Base-by-base conservation (phyloP, 2,329 filamentous ascomycete species). In the Monosporascus sp. region DNA sequence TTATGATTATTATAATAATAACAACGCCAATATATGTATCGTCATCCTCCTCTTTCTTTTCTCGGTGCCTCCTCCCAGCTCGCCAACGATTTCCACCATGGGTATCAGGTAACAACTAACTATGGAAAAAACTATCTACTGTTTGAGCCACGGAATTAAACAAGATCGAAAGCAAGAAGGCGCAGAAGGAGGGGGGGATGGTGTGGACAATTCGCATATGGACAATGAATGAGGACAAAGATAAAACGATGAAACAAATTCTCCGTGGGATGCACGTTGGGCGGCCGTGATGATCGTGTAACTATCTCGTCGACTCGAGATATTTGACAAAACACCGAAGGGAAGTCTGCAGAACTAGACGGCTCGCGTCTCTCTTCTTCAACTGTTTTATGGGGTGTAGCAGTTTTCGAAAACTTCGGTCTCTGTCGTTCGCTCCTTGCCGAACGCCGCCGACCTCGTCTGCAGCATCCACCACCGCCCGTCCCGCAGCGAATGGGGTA, bases 101-200 rank as follows among this genome's bases (percentile, higher is more conserved):
- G 65, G 65, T 68, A 68, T 67, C 65, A 63, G 60, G 54, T 59
- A 57, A 60, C 59, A 27, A 27, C 27, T 27, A 35, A 35, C 31
- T 35, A 35, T 5, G 40, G 19, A 20, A 43, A 43, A 55, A 63
- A 56, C 66, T 67, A 68, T 68, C 66, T 68, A 68, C 65, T 63
- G 66, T 66, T 66, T 67, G 63, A 61, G 54, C 55, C 54, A 56
- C 58, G 57, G 48, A 46, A 56, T 24, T 52, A 55, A 57, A 60
- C 20, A 58, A 57, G 48, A 52, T 27, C 50, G 49, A 58, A 54
- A 56, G 56, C 20, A 24, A 46, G 26, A 35, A 14, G 31, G 5
- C 31, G 11, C 24, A 19, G 26, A 2, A 7, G 26, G 5, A 7
- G 16, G 24, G 11, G 11, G 17, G 4, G 35, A 46, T 37, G 24